Conservation (phyloP, 2,329 filamentous ascomycete species). For the Neodidymelliopsis sp. region DNA sequence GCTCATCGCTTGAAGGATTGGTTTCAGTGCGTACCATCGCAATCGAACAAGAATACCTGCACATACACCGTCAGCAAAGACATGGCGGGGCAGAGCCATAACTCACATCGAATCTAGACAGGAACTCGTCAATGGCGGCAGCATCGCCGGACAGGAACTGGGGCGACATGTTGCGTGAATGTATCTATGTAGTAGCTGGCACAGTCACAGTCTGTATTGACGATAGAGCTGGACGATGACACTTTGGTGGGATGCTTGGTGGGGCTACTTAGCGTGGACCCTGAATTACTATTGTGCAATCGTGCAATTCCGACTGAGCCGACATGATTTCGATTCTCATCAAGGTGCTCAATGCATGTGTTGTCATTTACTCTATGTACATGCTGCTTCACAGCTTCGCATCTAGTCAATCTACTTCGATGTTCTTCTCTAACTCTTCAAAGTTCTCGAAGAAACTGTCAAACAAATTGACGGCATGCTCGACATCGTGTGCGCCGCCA, state of each 20-base stretch:
- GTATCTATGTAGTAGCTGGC: not conserved
- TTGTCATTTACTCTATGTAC: slow-evolving; percentile 19
- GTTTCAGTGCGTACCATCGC: slow-evolving; percentile 79
- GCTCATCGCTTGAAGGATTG: not conserved
- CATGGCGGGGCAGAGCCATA: not conserved
- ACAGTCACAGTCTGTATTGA: not conserved
- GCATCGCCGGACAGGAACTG: slow-evolving; percentile 80
- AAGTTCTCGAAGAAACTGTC: slow-evolving; percentile 86
- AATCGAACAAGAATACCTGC: slow-evolving; percentile 93
- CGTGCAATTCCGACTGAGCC: slow-evolving; percentile 8
- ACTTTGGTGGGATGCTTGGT: slow-evolving; percentile 29
- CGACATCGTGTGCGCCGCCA: slow-evolving; percentile 85
- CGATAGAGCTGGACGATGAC: slow-evolving; percentile 1
- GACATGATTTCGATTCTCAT: slow-evolving; percentile 16
- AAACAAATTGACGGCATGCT: slow-evolving; percentile 85
- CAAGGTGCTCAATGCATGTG: slow-evolving; percentile 10
- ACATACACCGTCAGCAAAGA: slow-evolving; percentile 27
- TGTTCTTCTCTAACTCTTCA: slow-evolving; percentile 80
- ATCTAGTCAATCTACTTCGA: slow-evolving; percentile 75
- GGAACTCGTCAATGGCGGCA: slow-evolving; percentile 78
- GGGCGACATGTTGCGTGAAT: slow-evolving; percentile 43
- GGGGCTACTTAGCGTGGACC: slow-evolving; percentile 41
- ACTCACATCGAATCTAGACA: slow-evolving; percentile 91
- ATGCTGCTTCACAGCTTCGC: slow-evolving; percentile 31
- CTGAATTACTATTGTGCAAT: slow-evolving; percentile 8